Evolutionary conservation across 768 basidiomycete species (phyloP).

Genomic region (Pleurotus sapidus): DNA sequence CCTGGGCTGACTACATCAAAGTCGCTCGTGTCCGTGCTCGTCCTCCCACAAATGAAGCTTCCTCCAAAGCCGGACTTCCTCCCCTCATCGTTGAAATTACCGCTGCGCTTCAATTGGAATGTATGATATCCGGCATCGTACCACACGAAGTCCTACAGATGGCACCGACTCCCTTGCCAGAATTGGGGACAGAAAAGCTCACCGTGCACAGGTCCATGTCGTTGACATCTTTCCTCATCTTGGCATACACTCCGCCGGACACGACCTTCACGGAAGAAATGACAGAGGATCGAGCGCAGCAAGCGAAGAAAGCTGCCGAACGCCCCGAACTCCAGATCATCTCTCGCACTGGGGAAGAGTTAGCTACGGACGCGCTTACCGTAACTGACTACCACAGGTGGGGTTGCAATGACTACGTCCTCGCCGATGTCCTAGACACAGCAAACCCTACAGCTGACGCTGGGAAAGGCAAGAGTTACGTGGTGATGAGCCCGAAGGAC

Average conservation of each 20-base stretch:
- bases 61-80: constrained; percentile 44
- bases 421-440: constrained; percentile 50
- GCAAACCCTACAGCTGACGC: constrained; percentile 23
- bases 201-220: constrained; percentile 19
- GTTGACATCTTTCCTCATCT: constrained; percentile 75
- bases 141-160: constrained; percentile 57
- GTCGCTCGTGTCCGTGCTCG: constrained; percentile 77
- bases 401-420: constrained; percentile 89
- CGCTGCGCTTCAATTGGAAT: constrained; percentile 89
- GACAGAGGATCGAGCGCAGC: constrained; percentile 67
- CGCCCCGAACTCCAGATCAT: constrained; percentile 95
- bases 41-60: constrained; percentile 40
- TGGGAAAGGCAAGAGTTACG: constrained; percentile 54
- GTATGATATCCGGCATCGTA: constrained; percentile 90
- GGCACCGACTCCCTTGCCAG: constrained; percentile 15
- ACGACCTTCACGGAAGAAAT: constrained; percentile 64
- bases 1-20: constrained; percentile 93
- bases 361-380: constrained; percentile 79
- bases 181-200: constrained; percentile 10
- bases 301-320: constrained; percentile 81
- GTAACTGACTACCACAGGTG: constrained; percentile 78
- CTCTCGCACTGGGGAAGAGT: constrained; percentile 83
- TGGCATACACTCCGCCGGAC: constrained; percentile 85
- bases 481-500: constrained; percentile 85
- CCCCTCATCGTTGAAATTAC: constrained; percentile 84